Conservation (phyloP, 192 early-diverging fungal species). For the Backusella parvicylindrica region DNA sequence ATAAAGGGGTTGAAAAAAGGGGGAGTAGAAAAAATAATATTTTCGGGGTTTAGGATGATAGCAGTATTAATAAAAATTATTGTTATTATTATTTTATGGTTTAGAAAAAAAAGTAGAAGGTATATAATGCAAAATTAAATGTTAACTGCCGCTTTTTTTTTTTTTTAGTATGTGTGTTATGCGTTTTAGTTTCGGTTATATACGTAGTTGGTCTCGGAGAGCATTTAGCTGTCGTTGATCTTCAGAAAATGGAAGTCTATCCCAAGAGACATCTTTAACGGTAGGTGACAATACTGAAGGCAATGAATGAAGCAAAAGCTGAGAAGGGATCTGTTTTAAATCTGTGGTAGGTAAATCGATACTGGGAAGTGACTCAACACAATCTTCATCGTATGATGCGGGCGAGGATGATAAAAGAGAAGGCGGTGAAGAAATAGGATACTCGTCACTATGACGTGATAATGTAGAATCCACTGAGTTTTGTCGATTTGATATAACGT, state of each 20-base stretch:
- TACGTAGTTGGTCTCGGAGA: constrained; percentile 13
- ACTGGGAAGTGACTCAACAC: constrained; percentile 1
- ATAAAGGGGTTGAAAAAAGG: neutral
- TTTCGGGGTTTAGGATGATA: neutral
- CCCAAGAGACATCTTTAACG: constrained; percentile 24
- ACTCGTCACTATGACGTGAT: neutral
- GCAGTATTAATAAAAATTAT: neutral
- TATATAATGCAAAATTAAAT: neutral
- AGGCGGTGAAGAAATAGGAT: neutral
- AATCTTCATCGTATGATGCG: constrained; percentile 7
- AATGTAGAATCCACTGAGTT: neutral
- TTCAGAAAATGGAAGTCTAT: constrained; percentile 26
- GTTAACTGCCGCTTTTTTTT: neutral
- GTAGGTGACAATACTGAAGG: constrained; percentile 1
- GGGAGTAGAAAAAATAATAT: neutral
- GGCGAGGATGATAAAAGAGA: constrained; percentile 11
- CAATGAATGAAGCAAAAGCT: neutral
- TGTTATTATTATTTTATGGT: neutral
- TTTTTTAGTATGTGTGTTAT: neutral
- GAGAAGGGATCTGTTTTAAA: neutral
- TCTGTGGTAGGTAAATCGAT: neutral
- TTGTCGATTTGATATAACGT: neutral
- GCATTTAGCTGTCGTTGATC: constrained; percentile 31
- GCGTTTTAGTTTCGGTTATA: constrained; percentile 10
- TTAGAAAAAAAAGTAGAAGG: neutral